phyloP scores from a whole-genome alignment of 1,284 basidiomycete genomes.

The Malassezia restricta region DNA sequence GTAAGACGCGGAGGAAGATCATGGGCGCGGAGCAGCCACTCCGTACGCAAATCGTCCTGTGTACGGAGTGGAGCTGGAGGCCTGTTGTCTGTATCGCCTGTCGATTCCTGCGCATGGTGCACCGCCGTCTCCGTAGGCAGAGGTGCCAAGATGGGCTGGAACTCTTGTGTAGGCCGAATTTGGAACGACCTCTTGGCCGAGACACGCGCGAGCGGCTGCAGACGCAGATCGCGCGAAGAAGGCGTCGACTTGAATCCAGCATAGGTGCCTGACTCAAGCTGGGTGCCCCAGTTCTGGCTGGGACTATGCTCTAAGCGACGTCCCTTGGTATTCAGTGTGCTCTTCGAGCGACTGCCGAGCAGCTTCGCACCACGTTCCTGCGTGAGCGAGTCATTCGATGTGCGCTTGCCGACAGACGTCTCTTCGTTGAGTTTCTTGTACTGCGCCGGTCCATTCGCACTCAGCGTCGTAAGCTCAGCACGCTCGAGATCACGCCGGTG shows the following conservation, averaged over 20 bases:
- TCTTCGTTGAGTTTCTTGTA: conserved; percentile 14
- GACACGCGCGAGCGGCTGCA: conserved; percentile 23
- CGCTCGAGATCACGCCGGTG: conserved; percentile 23
- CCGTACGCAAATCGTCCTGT: background rate
- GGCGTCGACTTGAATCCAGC: conserved; percentile 35
- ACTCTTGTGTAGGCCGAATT: conserved; percentile 11
- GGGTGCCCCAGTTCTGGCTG: conserved; percentile 22
- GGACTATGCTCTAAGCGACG: conserved; percentile 14
- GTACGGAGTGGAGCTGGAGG: background rate
- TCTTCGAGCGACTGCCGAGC: conserved; percentile 4
- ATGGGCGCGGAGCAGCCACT: background rate
- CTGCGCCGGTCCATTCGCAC: conserved; percentile 6
- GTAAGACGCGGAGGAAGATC: conserved; percentile 1
- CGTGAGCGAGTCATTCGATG: conserved; percentile 20
- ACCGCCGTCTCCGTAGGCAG: background rate
- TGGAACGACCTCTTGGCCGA: conserved; percentile 12
- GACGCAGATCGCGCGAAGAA: conserved; percentile 26
- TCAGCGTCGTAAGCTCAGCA: conserved; percentile 4
- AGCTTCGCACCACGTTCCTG: conserved; percentile 9
- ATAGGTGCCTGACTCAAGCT: conserved; percentile 28
- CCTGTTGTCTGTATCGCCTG: background rate
- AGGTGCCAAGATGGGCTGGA: conserved; percentile 7
- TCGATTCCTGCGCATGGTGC: background rate
- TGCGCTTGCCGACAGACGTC: conserved; percentile 10
- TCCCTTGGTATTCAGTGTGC: conserved; percentile 13